Percentiles rank a stretch among this genome's conserved stretches.
These are phyloP conservation scores for Trametes meyenii DNA, from an alignment of 768 basidiomycete species.

Conservation along the genomic window DNA sequence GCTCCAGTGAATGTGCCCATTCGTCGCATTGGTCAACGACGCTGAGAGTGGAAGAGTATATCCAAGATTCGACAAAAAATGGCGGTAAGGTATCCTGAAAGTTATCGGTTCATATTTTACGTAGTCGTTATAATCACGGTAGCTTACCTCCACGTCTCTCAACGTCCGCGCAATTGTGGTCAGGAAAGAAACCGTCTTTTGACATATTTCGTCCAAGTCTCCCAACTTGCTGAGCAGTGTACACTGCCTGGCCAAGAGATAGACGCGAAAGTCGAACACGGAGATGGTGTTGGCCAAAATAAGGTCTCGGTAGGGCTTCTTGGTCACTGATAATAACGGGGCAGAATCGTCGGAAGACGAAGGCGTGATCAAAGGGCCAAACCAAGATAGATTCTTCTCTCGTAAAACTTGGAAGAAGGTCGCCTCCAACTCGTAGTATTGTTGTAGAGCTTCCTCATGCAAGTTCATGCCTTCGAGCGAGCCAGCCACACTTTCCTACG, in stretches of 20 bases:
- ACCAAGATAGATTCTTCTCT: slow-evolving; percentile 91
- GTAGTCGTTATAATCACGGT: background rate
- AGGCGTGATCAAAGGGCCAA: slow-evolving; percentile 80
- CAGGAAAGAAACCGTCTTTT: slow-evolving; percentile 75
- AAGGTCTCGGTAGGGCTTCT: slow-evolving; percentile 87
- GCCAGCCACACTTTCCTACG: slow-evolving; percentile 88
- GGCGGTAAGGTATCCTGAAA: slow-evolving; percentile 53
- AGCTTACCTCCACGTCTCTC: slow-evolving; percentile 70
- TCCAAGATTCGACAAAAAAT: slow-evolving; percentile 92
- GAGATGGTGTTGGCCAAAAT: slow-evolving; percentile 90
- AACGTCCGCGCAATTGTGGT: slow-evolving; percentile 75
- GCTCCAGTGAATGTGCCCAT: slow-evolving; percentile 58
- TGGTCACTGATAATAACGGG: slow-evolving; percentile 74
- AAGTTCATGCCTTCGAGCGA: slow-evolving; percentile 92
- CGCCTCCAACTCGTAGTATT: slow-evolving; percentile 90
- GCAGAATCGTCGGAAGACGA: slow-evolving; percentile 73
- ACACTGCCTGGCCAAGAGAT: slow-evolving; percentile 87
- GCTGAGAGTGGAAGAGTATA: slow-evolving; percentile 85
- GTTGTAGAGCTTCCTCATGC: slow-evolving; percentile 83
- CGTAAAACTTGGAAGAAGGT: slow-evolving; percentile 74
- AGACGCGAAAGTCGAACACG: slow-evolving; percentile 91
- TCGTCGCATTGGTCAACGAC: slow-evolving; percentile 77
- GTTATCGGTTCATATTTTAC: background rate
- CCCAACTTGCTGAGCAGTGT: slow-evolving; percentile 70
- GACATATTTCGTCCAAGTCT: slow-evolving; percentile 68